Conservation (phyloP, 139 green algal species). For the Diplosphaera chodatii region DNA sequence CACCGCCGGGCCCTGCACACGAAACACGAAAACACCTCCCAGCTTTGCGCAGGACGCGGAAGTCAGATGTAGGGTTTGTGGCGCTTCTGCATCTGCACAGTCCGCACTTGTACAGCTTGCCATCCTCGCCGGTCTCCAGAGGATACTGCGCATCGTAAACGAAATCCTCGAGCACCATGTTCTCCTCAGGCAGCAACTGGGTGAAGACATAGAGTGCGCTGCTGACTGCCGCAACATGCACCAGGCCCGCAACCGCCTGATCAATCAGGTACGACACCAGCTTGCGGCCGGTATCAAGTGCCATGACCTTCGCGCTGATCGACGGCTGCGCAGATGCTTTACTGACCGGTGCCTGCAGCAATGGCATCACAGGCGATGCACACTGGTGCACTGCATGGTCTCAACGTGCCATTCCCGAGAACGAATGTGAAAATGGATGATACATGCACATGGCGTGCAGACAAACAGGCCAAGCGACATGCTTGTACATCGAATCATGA, state of each 20-base stretch:
- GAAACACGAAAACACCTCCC: too few species aligned
- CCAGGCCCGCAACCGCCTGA: neutral
- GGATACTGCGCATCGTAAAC: neutral
- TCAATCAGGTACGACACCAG: neutral
- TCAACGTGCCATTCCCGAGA: too few species aligned
- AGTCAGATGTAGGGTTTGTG: too few species aligned
- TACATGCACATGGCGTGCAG: too few species aligned
- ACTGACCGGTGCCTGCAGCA: too few species aligned
- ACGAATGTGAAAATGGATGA: too few species aligned
- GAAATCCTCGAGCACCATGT: neutral
- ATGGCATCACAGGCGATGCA: too few species aligned
- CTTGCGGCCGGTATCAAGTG: neutral
- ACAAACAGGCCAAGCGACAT: too few species aligned
- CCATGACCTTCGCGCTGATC: neutral
- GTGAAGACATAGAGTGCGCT: neutral
- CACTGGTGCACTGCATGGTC: too few species aligned
- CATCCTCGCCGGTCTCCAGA: neutral
- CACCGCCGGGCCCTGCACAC: neutral
- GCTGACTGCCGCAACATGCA: neutral
- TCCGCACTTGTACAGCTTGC: neutral
- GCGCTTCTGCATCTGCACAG: too few species aligned
- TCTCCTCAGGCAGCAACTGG: neutral
- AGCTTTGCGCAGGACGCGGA: too few species aligned
- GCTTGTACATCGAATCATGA: too few species aligned
- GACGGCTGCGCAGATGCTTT: neutral